Conservation (phyloP, 805 yeast species). For the Clavispora fructus region DNA sequence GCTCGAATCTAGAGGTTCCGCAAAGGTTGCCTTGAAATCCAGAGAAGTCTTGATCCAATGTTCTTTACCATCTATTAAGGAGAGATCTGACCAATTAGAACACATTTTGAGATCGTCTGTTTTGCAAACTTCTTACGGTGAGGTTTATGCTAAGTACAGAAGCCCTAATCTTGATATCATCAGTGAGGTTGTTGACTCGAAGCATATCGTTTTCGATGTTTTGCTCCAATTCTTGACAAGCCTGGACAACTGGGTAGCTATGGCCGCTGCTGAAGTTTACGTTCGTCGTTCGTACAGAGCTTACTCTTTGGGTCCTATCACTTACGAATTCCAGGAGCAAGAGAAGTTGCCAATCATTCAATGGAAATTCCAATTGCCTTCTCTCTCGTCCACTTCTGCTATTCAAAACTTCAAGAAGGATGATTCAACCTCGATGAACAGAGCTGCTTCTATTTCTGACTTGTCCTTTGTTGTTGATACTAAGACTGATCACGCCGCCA, state of each 20-base stretch:
- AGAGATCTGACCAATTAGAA: constrained; percentile 95
- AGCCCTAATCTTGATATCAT: constrained; percentile 77
- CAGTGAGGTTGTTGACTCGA: constrained; percentile 91
- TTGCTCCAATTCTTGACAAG: constrained; percentile 85
- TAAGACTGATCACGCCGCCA: constrained; percentile 59
- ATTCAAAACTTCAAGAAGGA: constrained; percentile 48
- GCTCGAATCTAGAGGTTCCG: constrained; percentile 83
- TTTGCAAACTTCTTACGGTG: constrained; percentile 85
- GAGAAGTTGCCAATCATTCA: constrained; percentile 60
- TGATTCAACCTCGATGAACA: constrained; percentile 44
- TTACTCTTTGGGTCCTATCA: constrained; percentile 75
- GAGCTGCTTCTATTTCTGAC: constrained; percentile 92
- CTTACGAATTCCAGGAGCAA: constrained; percentile 50
- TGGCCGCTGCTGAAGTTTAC: constrained; percentile 96
- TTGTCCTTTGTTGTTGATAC: constrained; percentile 76
- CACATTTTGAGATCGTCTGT: constrained; percentile 91
- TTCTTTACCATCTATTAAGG: constrained; percentile 92
- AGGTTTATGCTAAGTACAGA: constrained; percentile 66
- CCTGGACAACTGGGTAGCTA: constrained; percentile 78
- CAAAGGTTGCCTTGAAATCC: constrained; percentile 91
- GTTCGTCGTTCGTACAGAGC: constrained; percentile 97
- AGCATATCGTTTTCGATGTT: constrained; percentile 94
- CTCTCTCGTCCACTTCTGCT: constrained; percentile 68
- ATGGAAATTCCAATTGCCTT: constrained; percentile 86
- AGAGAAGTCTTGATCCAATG: constrained; percentile 96